Evolutionary conservation across 768 basidiomycete species (phyloP).

Genomic region (Trametes punicea): DNA sequence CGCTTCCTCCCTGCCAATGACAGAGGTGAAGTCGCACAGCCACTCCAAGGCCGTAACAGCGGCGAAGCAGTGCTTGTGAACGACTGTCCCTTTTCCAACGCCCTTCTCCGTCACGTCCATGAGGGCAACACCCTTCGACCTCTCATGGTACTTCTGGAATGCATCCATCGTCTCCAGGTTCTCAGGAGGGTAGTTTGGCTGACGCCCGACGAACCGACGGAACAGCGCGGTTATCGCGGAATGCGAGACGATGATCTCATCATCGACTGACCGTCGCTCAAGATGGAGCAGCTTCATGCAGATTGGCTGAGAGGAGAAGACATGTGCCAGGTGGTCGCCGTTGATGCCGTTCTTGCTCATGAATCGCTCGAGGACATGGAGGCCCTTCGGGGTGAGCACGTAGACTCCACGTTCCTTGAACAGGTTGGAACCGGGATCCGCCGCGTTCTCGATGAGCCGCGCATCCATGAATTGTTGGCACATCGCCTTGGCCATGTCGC

Average conservation of each 20-base stretch:
- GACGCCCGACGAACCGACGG: constrained; percentile 88
- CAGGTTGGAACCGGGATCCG: constrained; percentile 80
- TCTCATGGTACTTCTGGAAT: constrained; percentile 74
- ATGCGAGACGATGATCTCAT: constrained; percentile 96
- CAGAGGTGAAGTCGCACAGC: constrained; percentile 96
- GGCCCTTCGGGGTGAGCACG: constrained; percentile 93
- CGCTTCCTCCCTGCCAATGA: constrained; percentile 93
- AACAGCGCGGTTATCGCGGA: constrained; percentile 93
- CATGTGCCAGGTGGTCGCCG: constrained; percentile 84
- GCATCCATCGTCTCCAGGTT: constrained; percentile 49
- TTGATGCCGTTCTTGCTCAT: constrained; percentile 99
- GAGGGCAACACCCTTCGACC: constrained; percentile 69
- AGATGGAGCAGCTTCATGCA: constrained; percentile 97
- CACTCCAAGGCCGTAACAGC: constrained; percentile 91
- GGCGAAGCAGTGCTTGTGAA: constrained; percentile 74
- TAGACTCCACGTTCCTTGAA: constrained; percentile 99
- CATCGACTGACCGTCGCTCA: constrained; percentile 87
- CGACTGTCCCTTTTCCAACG: constrained; percentile 46
- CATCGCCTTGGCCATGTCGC: constrained; percentile 99
- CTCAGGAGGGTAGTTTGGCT: constrained; percentile 70
- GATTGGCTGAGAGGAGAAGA: constrained; percentile 91
- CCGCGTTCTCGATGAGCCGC: constrained; percentile 93
- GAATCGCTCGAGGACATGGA: constrained; percentile 98
- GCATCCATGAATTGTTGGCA: constrained; percentile 99
- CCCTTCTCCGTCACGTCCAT: constrained; percentile 70